Conservation (phyloP, 2,329 filamentous ascomycete genomes). For the Chrysoporthe deuterocubensis region DNA sequence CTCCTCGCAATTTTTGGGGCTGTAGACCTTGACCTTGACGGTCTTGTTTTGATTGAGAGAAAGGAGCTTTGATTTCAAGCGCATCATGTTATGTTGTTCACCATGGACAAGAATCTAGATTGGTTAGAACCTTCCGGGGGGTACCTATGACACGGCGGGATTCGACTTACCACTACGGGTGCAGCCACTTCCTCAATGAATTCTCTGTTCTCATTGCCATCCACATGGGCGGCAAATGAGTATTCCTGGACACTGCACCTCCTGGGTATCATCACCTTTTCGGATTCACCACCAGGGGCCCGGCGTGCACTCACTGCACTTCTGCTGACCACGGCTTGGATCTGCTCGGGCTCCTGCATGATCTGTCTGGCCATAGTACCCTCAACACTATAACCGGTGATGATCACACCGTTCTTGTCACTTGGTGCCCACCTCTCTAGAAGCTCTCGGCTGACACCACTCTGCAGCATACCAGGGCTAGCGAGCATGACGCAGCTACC, state of each 20-base stretch:
- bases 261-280: constrained; percentile 88
- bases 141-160: not conserved
- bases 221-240: constrained; percentile 95
- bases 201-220: constrained; percentile 92
- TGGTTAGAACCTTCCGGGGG: not conserved
- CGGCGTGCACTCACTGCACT: constrained; percentile 66
- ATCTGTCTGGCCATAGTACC: constrained; percentile 98
- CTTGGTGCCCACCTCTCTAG: constrained; percentile 96
- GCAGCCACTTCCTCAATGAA: constrained; percentile 95
- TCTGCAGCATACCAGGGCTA: constrained; percentile 97
- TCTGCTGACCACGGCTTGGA: constrained; percentile 89
- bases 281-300: constrained; percentile 70
- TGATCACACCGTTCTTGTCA: constrained; percentile 96
- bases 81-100: constrained; percentile 97
- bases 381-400: constrained; percentile 97
- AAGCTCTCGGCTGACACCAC: constrained; percentile 88
- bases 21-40: constrained; percentile 87
- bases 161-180: constrained; percentile 80
- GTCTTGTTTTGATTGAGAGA: constrained; percentile 85
- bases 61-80: constrained; percentile 90
- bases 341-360: constrained; percentile 91
- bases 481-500: constrained; percentile 97
- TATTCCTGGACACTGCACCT: constrained; percentile 93
- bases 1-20: constrained; percentile 92
- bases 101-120: constrained; percentile 89